Evolutionary conservation across 2,329 filamentous ascomycete genomes (phyloP).

Genomic region (Clarireedia sp.): DNA sequence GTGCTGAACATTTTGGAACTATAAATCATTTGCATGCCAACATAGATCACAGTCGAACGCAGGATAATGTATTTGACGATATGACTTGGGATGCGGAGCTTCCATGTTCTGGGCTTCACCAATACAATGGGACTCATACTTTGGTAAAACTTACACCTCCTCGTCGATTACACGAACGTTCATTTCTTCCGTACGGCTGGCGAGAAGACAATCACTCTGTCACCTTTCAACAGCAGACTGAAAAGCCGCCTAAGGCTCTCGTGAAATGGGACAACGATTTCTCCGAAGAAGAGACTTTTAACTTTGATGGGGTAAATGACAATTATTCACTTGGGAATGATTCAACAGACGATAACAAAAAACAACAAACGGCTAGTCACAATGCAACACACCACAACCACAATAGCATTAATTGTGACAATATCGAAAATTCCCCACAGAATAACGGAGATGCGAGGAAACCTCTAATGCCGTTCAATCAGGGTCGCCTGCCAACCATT

Average conservation of each 20-base stretch:
- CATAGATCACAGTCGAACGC: too few relatives aligned
- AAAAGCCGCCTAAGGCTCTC: neutral
- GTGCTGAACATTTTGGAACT: neutral
- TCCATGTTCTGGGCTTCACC: neutral
- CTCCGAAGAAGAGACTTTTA: neutral
- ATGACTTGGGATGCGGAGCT: neutral
- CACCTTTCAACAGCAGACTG: neutral
- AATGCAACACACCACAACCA: neutral
- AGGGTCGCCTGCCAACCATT: conserved; percentile 6
- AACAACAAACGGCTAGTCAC: conserved; percentile 2
- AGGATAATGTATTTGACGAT: neutral
- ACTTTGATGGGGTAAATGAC: conserved; percentile 4
- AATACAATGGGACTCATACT: neutral
- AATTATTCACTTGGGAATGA: neutral
- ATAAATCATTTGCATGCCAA: too few relatives aligned
- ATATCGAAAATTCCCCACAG: neutral
- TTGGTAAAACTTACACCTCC: neutral
- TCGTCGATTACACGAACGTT: neutral
- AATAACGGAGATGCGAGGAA: neutral
- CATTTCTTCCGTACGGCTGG: neutral
- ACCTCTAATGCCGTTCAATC: conserved; percentile 8
- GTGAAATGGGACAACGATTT: neutral
- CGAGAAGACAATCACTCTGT: neutral
- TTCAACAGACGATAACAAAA: neutral
- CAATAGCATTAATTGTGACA: neutral